phyloP scores from a whole-genome alignment of 1,284 basidiomycete genomes.

The Pascua guehoae region DNA sequence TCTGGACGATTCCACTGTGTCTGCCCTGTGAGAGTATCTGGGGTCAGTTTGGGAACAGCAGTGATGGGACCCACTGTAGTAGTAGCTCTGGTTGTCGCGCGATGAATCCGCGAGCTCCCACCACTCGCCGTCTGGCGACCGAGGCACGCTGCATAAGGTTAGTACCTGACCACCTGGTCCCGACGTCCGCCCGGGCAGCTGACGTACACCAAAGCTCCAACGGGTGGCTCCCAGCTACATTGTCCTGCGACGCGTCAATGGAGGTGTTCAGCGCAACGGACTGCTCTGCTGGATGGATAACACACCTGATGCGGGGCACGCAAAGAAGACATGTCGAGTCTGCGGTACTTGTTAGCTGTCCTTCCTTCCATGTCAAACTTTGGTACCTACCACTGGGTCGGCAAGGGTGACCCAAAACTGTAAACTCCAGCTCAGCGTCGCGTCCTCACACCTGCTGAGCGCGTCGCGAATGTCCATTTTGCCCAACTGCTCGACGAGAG shows the following conservation, averaged over 20 bases:
- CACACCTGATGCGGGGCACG: conserved; percentile 66
- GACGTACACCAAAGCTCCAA: conserved; percentile 79
- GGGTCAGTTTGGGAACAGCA: background rate
- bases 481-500: no score
- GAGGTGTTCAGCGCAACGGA: no score
- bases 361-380: background rate
- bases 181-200: background rate
- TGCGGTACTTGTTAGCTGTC: conserved; percentile 35
- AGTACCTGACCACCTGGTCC: background rate
- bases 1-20: conserved; percentile 84
- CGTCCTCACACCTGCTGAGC: conserved; percentile 38
- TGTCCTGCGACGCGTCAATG: conserved; percentile 60
- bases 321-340: conserved; percentile 81
- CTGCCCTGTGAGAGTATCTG: conserved; percentile 69
- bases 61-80: conserved; percentile 61
- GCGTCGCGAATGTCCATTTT: conserved; percentile 33
- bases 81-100: conserved; percentile 76
- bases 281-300: background rate
- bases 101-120: conserved; percentile 85
- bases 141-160: conserved; percentile 61
- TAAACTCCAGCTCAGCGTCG: conserved; percentile 42
- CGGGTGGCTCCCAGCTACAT: conserved; percentile 85
- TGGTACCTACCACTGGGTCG: conserved; percentile 37
- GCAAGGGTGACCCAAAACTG: conserved; percentile 49
- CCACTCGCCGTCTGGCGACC: conserved; percentile 83